These are phyloP conservation scores for Fomitopsis serialis DNA, from an alignment of 768 basidiomycete genomes.

Conservation along the genomic window DNA sequence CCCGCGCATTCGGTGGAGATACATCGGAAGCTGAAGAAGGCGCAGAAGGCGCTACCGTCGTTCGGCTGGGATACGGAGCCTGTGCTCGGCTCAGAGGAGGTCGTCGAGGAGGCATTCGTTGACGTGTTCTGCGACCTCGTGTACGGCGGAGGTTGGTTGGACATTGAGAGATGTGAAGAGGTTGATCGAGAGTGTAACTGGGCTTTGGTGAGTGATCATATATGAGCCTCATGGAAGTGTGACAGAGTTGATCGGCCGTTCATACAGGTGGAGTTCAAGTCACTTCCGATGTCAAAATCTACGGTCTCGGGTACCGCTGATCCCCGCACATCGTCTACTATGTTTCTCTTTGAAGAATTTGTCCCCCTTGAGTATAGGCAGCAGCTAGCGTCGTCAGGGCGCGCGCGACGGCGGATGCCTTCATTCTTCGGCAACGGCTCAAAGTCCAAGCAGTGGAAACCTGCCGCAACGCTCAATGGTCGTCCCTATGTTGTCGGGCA, in stretches of 20 bases:
- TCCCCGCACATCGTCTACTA: slow-evolving; percentile 65
- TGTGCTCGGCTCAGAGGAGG: slow-evolving; percentile 67
- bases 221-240: not conserved
- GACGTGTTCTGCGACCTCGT: slow-evolving; percentile 82
- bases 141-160: slow-evolving; percentile 84
- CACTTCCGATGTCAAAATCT: slow-evolving; percentile 42
- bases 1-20: slow-evolving; percentile 70
- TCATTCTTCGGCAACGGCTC: slow-evolving; percentile 55
- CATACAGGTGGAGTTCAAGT: slow-evolving; percentile 80
- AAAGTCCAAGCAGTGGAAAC: slow-evolving; percentile 65
- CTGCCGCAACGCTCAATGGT: slow-evolving; percentile 75
- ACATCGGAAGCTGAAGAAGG: slow-evolving; percentile 76
- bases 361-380: slow-evolving; percentile 86
- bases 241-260: not conserved
- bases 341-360: slow-evolving; percentile 90
- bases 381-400: slow-evolving; percentile 54
- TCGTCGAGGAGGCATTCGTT: slow-evolving; percentile 87
- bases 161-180: slow-evolving; percentile 65
- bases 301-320: slow-evolving; percentile 36
- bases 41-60: slow-evolving; percentile 70
- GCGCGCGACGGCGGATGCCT: slow-evolving; percentile 53
- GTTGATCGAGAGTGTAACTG: slow-evolving; percentile 86
- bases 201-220: slow-evolving; percentile 62
- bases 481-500: slow-evolving; percentile 64
- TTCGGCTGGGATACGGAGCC: slow-evolving; percentile 95